phyloP scores from a whole-genome alignment of 2,329 filamentous ascomycete genomes.

The Claviceps capensis region DNA sequence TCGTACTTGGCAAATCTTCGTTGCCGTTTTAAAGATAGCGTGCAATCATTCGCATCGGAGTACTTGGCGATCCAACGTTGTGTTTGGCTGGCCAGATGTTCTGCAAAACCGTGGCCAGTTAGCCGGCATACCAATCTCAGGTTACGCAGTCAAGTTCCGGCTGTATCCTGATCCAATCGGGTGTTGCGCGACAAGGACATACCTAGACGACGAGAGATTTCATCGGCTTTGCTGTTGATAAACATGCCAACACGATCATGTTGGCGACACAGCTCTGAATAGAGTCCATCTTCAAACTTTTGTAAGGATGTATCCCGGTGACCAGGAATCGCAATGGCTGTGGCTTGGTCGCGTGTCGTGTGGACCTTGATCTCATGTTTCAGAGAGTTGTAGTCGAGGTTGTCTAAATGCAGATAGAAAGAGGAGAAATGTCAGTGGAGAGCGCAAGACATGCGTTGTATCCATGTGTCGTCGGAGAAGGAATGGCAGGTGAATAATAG shows the following conservation, averaged over 20 bases:
- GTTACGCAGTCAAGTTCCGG: not conserved
- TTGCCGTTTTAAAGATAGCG: slow-evolving; percentile 31
- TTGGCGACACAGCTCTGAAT: slow-evolving; percentile 55
- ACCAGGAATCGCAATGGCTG: slow-evolving; percentile 61
- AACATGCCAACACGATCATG: slow-evolving; percentile 70
- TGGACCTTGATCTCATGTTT: slow-evolving; percentile 74
- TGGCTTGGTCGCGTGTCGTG: slow-evolving; percentile 57
- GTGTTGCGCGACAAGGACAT: slow-evolving; percentile 15
- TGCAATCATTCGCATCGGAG: slow-evolving; percentile 18
- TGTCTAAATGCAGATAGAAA: slow-evolving; percentile 38
- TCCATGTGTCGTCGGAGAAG: not conserved
- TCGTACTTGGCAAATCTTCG: slow-evolving; percentile 40
- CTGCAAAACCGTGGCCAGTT: slow-evolving; percentile 16
- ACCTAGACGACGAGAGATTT: slow-evolving; percentile 59
- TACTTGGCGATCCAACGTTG: slow-evolving; percentile 33
- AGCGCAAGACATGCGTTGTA: not conserved
- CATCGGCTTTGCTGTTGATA: slow-evolving; percentile 65
- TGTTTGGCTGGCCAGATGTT: slow-evolving; percentile 34
- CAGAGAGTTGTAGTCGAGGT: slow-evolving; percentile 79
- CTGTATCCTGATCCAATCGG: not conserved
- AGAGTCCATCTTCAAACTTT: slow-evolving; percentile 60
- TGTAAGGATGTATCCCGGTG: slow-evolving; percentile 43
- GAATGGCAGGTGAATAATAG: not conserved
- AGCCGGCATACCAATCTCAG: not conserved
- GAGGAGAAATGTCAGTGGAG: not conserved